Percentiles rank a stretch among this genome's conserved stretches.
Evolutionary conservation across 108 stramenopile genomes (phyloP).

Genomic region (Conticribra weissflogii): DNA sequence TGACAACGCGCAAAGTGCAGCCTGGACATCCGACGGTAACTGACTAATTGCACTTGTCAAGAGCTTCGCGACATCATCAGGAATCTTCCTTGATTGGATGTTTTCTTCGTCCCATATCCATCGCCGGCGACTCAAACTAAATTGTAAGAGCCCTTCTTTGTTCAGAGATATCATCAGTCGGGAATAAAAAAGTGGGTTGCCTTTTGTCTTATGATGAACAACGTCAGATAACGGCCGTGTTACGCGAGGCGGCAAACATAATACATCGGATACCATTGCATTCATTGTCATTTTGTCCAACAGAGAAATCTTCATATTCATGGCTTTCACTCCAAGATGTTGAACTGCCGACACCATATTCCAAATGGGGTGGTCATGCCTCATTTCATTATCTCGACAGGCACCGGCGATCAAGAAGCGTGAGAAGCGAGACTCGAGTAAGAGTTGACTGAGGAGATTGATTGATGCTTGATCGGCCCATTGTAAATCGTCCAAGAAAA

Average conservation of each 20-base stretch:
- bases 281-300: slow-evolving; percentile 22
- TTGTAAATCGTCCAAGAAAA: too few species aligned
- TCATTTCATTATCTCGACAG: slow-evolving; percentile 30
- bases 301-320: neutral
- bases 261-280: slow-evolving; percentile 17
- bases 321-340: neutral
- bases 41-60: slow-evolving; percentile 12
- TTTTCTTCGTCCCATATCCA: slow-evolving; percentile 32
- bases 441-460: slow-evolving; percentile 7
- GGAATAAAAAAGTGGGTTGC: slow-evolving; percentile 18
- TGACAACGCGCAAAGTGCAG: slow-evolving; percentile 12
- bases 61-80: slow-evolving; percentile 17
- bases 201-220: slow-evolving; percentile 27
- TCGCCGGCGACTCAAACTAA: slow-evolving; percentile 8
- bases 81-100: slow-evolving; percentile 14
- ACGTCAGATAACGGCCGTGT: slow-evolving; percentile 9
- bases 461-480: too few species aligned
- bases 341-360: neutral
- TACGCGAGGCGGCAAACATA: slow-evolving; percentile 17
- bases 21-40: slow-evolving; percentile 9
- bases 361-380: slow-evolving; percentile 5
- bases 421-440: neutral
- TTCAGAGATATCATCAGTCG: slow-evolving; percentile 15
- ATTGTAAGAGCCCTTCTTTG: slow-evolving; percentile 10
- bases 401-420: slow-evolving; percentile 14